These are phyloP conservation scores for Phytophthora citricola DNA, from an alignment of 352 stramenopile species.

Conservation along the genomic window DNA sequence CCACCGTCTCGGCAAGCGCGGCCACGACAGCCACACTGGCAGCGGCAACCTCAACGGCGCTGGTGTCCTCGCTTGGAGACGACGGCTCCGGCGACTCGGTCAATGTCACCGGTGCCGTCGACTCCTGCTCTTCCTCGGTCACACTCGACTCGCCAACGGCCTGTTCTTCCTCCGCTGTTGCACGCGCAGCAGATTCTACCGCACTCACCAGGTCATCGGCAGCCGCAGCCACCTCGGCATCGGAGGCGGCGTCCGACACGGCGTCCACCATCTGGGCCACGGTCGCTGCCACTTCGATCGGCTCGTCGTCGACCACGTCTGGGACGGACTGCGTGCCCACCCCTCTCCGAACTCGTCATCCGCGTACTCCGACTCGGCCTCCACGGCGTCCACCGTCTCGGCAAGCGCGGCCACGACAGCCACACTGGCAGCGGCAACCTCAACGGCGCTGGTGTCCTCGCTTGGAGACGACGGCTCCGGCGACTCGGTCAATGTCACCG, in stretches of 20 bases:
- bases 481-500: neutral
- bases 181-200: neutral
- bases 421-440: neutral
- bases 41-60: neutral
- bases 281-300: neutral
- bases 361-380: neutral
- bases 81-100: neutral
- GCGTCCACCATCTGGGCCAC: neutral
- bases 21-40: neutral
- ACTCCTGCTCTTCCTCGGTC: neutral
- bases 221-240: neutral
- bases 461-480: neutral
- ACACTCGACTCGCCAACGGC: neutral
- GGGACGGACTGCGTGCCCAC: neutral
- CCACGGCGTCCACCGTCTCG: neutral
- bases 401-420: neutral
- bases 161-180: neutral
- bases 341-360: neutral
- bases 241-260: neutral
- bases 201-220: neutral
- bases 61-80: neutral
- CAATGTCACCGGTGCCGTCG: neutral
- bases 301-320: neutral
- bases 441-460: neutral
- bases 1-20: neutral